Evolutionary conservation across 2,329 filamentous ascomycete species (phyloP).

Genomic region (Epichloe scottii): DNA sequence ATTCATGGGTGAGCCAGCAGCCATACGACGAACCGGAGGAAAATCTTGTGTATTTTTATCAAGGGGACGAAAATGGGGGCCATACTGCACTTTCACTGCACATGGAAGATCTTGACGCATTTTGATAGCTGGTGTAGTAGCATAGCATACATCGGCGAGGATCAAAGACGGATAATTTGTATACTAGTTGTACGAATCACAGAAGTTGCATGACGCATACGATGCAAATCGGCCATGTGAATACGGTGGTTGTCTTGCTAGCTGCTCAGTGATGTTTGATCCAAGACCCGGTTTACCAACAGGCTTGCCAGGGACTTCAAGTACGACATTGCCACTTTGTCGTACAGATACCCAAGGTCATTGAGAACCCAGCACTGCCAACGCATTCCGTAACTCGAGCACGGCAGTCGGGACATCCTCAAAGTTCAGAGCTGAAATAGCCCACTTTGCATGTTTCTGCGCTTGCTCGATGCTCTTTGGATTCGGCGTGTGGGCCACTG

Average conservation of each 20-base stretch:
- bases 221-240: background rate
- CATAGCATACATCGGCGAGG: background rate
- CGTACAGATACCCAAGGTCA: constrained; percentile 3
- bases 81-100: background rate
- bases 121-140: background rate
- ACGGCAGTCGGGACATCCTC: constrained; percentile 89
- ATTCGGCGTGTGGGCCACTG: constrained; percentile 9
- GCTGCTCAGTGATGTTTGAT: too few species aligned
- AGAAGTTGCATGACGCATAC: background rate
- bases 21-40: background rate
- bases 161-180: constrained; percentile 1
- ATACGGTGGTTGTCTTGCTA: background rate
- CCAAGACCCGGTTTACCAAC: too few species aligned
- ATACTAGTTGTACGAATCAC: constrained; percentile 6
- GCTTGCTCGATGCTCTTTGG: constrained; percentile 59
- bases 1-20: background rate
- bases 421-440: constrained; percentile 91
- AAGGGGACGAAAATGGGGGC: background rate
- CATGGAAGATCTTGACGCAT: constrained; percentile 4
- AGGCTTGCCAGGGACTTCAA: too few species aligned
- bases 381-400: constrained; percentile 64
- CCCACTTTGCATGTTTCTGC: constrained; percentile 94
- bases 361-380: constrained; percentile 54
- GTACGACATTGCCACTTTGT: too few species aligned
- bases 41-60: background rate